Conservation (phyloP, 169 alveolate species). For the Plasmodium ovale region DNA sequence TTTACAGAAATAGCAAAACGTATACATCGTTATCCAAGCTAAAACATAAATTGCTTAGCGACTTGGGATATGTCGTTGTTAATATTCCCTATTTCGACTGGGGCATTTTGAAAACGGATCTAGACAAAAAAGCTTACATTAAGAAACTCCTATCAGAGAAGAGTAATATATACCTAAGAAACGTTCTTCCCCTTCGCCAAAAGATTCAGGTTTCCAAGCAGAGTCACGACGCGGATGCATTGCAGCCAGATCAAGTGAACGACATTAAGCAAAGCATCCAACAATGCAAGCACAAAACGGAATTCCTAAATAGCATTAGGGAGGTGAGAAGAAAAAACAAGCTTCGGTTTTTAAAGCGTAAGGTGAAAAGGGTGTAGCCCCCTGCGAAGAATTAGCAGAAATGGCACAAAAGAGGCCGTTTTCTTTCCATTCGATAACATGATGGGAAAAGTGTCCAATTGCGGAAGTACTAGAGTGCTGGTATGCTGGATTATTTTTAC, state of each 20-base stretch:
- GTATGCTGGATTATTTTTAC: too few relatives aligned
- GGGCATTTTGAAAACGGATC: constrained; percentile 51
- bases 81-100: constrained; percentile 87
- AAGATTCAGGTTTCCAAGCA: too few relatives aligned
- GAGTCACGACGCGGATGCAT: too few relatives aligned
- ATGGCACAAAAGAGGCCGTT: background rate
- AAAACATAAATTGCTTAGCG: constrained; percentile 91
- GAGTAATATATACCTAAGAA: background rate
- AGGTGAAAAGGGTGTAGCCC: constrained; percentile 17
- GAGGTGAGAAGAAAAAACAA: constrained; percentile 39
- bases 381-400: background rate
- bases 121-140: constrained; percentile 56
- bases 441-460: background rate
- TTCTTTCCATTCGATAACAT: background rate
- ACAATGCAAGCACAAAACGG: background rate
- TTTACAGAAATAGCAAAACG: constrained; percentile 89
- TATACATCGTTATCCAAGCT: constrained; percentile 90
- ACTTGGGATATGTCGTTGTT: constrained; percentile 90
- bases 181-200: constrained; percentile 19
- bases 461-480: too few relatives aligned
- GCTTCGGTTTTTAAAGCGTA: constrained; percentile 38
- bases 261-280: constrained; percentile 23
- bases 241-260: background rate
- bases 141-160: constrained; percentile 35
- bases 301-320: constrained; percentile 21